Percentiles rank a stretch among this genome's conserved stretches.
phyloP scores from a whole-genome alignment of 2,329 filamentous ascomycete genomes.

The Coleophoma crateriformis region DNA sequence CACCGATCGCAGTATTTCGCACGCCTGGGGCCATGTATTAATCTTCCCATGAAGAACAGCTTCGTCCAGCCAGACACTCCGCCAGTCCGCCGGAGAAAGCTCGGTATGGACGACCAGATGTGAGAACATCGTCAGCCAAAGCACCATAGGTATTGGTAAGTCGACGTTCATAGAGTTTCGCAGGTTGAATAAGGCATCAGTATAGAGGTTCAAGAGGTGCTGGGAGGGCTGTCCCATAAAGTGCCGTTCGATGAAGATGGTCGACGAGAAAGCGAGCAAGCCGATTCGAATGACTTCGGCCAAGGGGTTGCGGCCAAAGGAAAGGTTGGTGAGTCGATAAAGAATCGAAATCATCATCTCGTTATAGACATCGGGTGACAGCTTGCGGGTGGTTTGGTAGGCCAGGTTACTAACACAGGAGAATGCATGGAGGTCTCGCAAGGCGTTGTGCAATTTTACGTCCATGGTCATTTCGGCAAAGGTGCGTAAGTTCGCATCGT shows the following conservation, averaged over 20 bases:
- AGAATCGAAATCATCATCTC: constrained; percentile 31
- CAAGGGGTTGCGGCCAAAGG: constrained; percentile 15
- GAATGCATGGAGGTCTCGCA: constrained; percentile 18
- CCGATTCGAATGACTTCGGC: constrained; percentile 31
- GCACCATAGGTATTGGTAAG: background rate
- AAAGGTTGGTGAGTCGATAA: constrained; percentile 30
- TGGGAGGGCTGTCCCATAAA: background rate
- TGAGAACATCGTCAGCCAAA: background rate
- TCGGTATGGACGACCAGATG: background rate
- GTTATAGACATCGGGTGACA: constrained; percentile 12
- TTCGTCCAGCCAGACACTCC: background rate
- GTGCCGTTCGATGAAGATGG: constrained; percentile 21
- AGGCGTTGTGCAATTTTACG: constrained; percentile 11
- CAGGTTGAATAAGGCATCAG: background rate
- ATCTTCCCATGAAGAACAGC: background rate
- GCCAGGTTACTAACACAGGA: constrained; percentile 20
- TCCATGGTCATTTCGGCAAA: background rate
- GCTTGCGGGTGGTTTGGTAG: constrained; percentile 8
- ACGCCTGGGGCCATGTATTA: background rate
- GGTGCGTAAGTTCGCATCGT: background rate
- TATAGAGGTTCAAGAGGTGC: background rate
- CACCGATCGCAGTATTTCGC: background rate
- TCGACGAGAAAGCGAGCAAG: constrained; percentile 29
- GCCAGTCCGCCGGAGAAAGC: background rate
- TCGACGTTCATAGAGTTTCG: background rate